Base-by-base conservation (phyloP, 192 early-diverging fungal genomes). In the Coemansia sp. region DNA sequence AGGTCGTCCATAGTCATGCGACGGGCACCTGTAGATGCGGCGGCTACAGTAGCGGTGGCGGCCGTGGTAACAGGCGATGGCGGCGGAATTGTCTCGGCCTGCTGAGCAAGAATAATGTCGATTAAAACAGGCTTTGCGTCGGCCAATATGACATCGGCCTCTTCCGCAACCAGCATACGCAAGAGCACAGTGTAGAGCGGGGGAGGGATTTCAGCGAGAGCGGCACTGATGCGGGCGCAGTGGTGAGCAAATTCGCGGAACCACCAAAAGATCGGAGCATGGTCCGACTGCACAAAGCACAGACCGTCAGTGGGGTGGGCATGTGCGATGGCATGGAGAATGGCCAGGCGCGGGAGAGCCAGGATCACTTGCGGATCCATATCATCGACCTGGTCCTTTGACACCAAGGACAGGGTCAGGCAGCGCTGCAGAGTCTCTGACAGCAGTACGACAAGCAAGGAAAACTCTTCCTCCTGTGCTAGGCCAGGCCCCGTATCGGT, bases 281-380 rank as follows among this genome's bases (percentile, higher is more conserved):
- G 52, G n/a, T 85, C 82, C 6, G 77, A 62, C 55, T 86, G 82
- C 5, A 78, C 77, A 61, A 90, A 77, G 64, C 79, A 71, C 64
- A 88, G 74, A 39, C 82, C 74, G 33, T 86, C 85, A 23, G 84
- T 73, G n/a, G 82, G 73, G 66, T 83, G 43, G 43, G 43, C 77
- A 33, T 69, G 68, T 2, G 65, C 62, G 36, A 90, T 73, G 3
- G 82, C 89, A 14, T 82, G 66, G 41, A 88, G 72, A 37, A 90
- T 83, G 58, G 87, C 71, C 42, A 90, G 70, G 0, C 89, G 73
- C 0, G 89, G 89, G 8, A 88, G 65, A 3, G 86, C 83, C 34
- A 90, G 45, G 5, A 90, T 86, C 39, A 87, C 65, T 8, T 65
- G 45, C 9, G 89, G 89, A 35, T 88, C 89, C 70, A 86, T 85